A percentile compares a stretch with the other conserved stretches of the same genome.
phyloP scores from a whole-genome alignment of 1,139 yeast genomes.

The Pichia sp. region DNA sequence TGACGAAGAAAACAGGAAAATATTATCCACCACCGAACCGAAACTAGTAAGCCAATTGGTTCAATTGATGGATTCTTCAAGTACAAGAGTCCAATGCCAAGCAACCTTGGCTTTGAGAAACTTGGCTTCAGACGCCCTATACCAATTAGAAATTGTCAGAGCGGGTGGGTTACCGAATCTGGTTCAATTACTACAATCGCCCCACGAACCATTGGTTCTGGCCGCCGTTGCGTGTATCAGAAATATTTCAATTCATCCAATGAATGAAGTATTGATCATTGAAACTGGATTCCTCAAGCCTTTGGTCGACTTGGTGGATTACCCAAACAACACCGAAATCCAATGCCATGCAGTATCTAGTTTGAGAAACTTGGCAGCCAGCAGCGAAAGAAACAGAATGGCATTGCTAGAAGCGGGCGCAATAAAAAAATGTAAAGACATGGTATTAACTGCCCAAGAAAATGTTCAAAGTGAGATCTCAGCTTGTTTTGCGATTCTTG shows the following conservation, averaged over 20 bases:
- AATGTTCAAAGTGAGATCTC: slow-evolving; percentile 93
- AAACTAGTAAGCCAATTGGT: slow-evolving; percentile 85
- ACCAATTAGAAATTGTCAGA: slow-evolving; percentile 91
- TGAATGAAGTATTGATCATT: slow-evolving; percentile 89
- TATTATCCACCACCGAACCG: slow-evolving; percentile 90
- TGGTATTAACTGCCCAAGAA: slow-evolving; percentile 79
- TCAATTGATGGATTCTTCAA: slow-evolving; percentile 82
- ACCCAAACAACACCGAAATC: slow-evolving; percentile 86
- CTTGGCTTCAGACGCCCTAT: slow-evolving; percentile 87
- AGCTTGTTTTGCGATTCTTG: slow-evolving; percentile 95
- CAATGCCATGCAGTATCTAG: slow-evolving; percentile 98
- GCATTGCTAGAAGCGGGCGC: slow-evolving; percentile 95
- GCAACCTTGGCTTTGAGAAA: slow-evolving; percentile 95
- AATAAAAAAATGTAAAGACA: slow-evolving; percentile 84
- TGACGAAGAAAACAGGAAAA: slow-evolving; percentile 84
- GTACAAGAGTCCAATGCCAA: slow-evolving; percentile 94
- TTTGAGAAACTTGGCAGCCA: slow-evolving; percentile 90
- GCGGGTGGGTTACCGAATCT: slow-evolving; percentile 94
- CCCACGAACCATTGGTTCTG: slow-evolving; percentile 85
- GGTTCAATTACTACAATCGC: slow-evolving; percentile 79
- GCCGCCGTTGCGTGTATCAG: slow-evolving; percentile 98
- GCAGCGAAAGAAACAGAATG: slow-evolving; percentile 86
- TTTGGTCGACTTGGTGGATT: slow-evolving; percentile 76
- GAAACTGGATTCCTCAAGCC: slow-evolving; percentile 96
- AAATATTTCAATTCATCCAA: slow-evolving; percentile 92